A percentile compares a stretch with the other conserved stretches of the same genome.
Conservation (phyloP, 139 green algal genomes). For the Chlamydomonas sphaeroides region DNA sequence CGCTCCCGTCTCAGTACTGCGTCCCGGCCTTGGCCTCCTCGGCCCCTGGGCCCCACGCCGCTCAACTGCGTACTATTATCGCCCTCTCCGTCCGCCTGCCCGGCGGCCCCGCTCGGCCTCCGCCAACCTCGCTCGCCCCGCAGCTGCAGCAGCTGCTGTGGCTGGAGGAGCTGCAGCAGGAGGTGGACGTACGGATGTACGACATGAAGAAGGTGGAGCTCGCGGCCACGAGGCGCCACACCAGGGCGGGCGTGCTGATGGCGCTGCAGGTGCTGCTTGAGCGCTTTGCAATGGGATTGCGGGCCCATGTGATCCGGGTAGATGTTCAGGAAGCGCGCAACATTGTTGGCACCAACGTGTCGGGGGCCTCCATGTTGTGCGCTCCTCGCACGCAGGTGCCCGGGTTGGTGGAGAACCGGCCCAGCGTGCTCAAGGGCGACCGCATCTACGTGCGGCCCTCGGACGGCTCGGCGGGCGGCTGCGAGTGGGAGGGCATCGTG, state of each 20-base stretch:
- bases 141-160: slow-evolving; percentile 48
- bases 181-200: slow-evolving; percentile 57
- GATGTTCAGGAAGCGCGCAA: too few relatives aligned
- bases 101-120: too few relatives aligned
- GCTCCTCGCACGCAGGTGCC: slow-evolving; percentile 49
- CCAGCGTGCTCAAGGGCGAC: slow-evolving; percentile 56
- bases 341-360: too few relatives aligned
- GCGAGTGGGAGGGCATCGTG: slow-evolving; percentile 55
- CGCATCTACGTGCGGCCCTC: slow-evolving; percentile 36
- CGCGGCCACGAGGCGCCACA: background rate
- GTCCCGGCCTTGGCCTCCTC: too few relatives aligned
- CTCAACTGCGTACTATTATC: too few relatives aligned
- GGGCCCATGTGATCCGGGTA: too few relatives aligned
- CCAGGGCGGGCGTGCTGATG: background rate
- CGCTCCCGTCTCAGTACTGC: too few relatives aligned
- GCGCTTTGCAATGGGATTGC: too few relatives aligned
- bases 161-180: slow-evolving; percentile 62
- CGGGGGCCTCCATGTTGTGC: too few relatives aligned
- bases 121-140: too few relatives aligned
- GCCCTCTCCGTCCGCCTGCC: too few relatives aligned
- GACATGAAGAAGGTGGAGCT: slow-evolving; percentile 46
- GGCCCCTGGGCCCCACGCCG: too few relatives aligned
- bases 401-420: slow-evolving; percentile 61
- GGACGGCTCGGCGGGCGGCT: background rate
- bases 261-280: slow-evolving; percentile 43